Evolutionary conservation across 1,139 yeast genomes (phyloP).

Genomic region (Kodamaea plutei): DNA sequence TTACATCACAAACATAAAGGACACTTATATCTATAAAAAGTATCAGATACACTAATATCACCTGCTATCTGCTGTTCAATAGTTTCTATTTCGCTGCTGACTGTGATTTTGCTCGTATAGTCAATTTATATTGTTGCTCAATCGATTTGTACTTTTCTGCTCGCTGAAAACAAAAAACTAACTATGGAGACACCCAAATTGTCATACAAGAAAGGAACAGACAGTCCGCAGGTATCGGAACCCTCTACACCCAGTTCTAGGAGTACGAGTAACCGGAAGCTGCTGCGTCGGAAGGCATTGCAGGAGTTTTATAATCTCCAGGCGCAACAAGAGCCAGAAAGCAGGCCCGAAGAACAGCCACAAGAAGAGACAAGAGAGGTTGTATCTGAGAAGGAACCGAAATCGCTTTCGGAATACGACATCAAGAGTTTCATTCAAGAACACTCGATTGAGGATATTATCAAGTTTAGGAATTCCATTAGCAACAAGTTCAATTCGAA

Average conservation of each 20-base stretch:
- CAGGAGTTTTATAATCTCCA: slow-evolving; percentile 42
- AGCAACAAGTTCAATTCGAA: slow-evolving; percentile 32
- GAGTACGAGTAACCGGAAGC: slow-evolving; percentile 22
- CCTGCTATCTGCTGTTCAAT: too few relatives aligned
- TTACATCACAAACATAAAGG: too few relatives aligned
- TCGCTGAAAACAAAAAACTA: too few relatives aligned
- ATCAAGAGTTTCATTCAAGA: slow-evolving; percentile 16
- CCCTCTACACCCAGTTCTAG: slow-evolving; percentile 10
- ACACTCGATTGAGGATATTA: slow-evolving; percentile 28
- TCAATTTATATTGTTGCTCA: too few relatives aligned
- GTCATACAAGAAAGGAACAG: slow-evolving; percentile 12
- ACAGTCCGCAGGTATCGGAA: slow-evolving; percentile 6
- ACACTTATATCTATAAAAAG: too few relatives aligned
- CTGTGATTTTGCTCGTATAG: too few relatives aligned
- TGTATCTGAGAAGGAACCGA: slow-evolving; percentile 4
- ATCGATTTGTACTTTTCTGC: too few relatives aligned
- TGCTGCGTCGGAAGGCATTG: slow-evolving; percentile 41
- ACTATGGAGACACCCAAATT: slow-evolving; percentile 17
- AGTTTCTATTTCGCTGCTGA: too few relatives aligned
- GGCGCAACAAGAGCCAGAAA: slow-evolving; percentile 17
- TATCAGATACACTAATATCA: too few relatives aligned
- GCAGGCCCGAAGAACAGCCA: slow-evolving; percentile 6
- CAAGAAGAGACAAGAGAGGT: slow-evolving; percentile 3
- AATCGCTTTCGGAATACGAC: slow-evolving; percentile 10
- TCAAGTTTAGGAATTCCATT: slow-evolving; percentile 33